Base-by-base conservation (phyloP, 2,329 filamentous ascomycete species). In the Didymosphaeria variabile region DNA sequence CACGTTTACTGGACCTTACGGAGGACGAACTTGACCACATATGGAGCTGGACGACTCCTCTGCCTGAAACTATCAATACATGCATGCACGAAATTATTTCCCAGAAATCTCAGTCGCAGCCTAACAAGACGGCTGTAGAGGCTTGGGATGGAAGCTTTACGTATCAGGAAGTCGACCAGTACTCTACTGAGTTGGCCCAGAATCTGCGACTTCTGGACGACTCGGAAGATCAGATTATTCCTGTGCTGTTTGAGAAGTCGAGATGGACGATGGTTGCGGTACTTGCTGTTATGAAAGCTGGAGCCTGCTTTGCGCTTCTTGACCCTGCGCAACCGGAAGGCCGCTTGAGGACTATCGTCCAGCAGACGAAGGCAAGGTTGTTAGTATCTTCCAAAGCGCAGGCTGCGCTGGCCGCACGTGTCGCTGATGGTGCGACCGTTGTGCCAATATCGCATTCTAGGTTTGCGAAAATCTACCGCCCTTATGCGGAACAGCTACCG, bases 31-130 rank as follows among this genome's bases (percentile, higher is more conserved):
- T 83, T 4, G 67, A 79, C 17, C 72, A 81, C 23, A 78, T 85
- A 46, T 85, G 84, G 83, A 68, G 69, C 3, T 84, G 82, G 81
- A 85, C 84, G 49, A 71, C 80, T 31, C 61, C 74, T 2, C 62
- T 85, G 2, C 82, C 82, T 21, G 79, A 80, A 2, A 75, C 77
- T 1, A 74, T 80, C 56, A 71, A 78, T 38, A 79, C 77, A 42
- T 84, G 82, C 67, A 83, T 83, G 76, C 82, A 85, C 61, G 80
- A 83, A 1, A 76, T 83, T 58, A 71, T 85, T 17, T 69, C 78
- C 5, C 71, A 82, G 55, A 79, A 74, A 67, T 77, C 78, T 15
- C 62, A 62, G 44, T 61, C 67, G 12, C 63, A 73, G 15, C 76
- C 78, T 0, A 67, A 78, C 2, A 79, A 79, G 57, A 68, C 69